Evolutionary conservation across 2,329 filamentous ascomycete species (phyloP), one percentile per base, ranked within the genome.

Genomic region (Colletotrichum graminicola): DNA sequence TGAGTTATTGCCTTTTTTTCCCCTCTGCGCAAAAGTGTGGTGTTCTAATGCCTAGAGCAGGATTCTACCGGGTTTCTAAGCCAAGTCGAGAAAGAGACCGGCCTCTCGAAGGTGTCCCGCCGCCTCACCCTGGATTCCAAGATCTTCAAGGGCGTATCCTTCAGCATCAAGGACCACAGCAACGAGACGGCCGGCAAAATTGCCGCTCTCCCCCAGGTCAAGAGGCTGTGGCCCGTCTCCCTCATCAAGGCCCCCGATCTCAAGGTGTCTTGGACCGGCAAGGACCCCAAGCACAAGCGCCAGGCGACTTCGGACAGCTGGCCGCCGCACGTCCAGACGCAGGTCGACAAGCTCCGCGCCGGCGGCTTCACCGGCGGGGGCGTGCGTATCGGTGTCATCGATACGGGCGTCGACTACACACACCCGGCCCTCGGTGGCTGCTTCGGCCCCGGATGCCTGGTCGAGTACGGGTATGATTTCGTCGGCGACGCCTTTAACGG

Each of bases 311-410:
- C 57, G 32, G 83, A 86, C 0, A 85, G 84, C 69, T 80, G 70
- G 70, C 66, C 83, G n/a, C 82, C 87, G 3, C 87, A 89, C 57
- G 76, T 86, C 70, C 88, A 88, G 86, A 88, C 86, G 1, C 87
- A 89, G 77, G 84, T 89, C 29, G 84, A 88, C 76, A 83, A 85
- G 80, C 79, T 89, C 47, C 82, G 82, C 32, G 84, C 82, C 12
- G 76, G 84, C 71, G 86, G 86, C 0, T 74, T 85, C 68, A 84
- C 81, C 0, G 87, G 87, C 41, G 82, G 82, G 73, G 87, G 86
- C 12, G 79, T 88, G 77, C 86, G 85, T 68, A 80, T 89, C 76
- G 87, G 80, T 45, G 79, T 89, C 10, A 80, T 89, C 34, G 87
- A 89, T 75, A 87, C 83, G 1, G 77, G 77, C 1, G 73, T 85